Base-by-base conservation (phyloP, 2,329 filamentous ascomycete genomes). In the Neobulgaria alba region DNA sequence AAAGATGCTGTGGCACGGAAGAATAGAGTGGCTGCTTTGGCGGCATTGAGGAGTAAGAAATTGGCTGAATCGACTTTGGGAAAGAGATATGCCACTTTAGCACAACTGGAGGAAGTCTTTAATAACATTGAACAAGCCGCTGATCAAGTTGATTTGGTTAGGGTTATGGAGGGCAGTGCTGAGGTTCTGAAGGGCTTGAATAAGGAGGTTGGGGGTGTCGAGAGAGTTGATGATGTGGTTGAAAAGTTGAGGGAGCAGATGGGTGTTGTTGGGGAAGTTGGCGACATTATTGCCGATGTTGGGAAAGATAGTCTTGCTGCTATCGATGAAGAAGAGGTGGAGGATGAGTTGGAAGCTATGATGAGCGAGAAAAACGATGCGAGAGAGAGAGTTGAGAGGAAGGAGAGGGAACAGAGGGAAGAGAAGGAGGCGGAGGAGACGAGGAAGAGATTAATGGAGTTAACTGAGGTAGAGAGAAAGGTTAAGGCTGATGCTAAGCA, bases 111-210 rank as follows among this genome's bases (percentile, higher is more conserved):
- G 62, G 79, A 85, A 47, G 80, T 93, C 0, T 84, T 87, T 39
- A 63, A 72, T n/a, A 84, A 82, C 57, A 85, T 98, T 38, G 82
- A 95, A 59, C 80, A 90, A 61, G 92, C 92, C 0, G 73, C 79
- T 0, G 85, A 89, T 61, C 85, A 95, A 48, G 78, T 93, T 7
- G 82, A 87, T 53, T 74, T 95, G 10, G 78, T 96, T 7, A 74
- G 75, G 45, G 81, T 88, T 4, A 89, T 98, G 81, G 77, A 87
- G 56, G 74, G 79, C 12, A 87, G 85, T 47, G 77, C 82, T 0
- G 72, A 72, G 23, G 86, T 85, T 1, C 71, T 98, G 23, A 73
- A 75, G 50, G 70, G 67, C 18, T 69, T 98, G 20, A 88, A 95
- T 57, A 71, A 74, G 34, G 76, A 86, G 57, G 74, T 88, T 16